Conservation (phyloP, 139 green algal genomes). For the Spirogloea muscicola region DNA sequence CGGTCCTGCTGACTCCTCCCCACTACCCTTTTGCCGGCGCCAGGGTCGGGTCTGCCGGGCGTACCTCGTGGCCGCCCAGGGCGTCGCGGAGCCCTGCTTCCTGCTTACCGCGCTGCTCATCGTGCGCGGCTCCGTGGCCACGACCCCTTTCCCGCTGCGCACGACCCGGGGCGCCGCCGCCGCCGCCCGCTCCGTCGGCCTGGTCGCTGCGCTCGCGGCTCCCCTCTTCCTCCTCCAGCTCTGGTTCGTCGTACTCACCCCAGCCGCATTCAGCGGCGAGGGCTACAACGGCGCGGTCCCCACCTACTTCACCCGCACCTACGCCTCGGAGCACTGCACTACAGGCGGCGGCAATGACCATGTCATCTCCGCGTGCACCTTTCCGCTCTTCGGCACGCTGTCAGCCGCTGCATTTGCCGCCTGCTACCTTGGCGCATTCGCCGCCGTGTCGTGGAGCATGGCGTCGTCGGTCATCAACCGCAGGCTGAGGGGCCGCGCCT, state of each 20-base stretch:
- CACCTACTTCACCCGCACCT: background rate
- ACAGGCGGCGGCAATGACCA: background rate
- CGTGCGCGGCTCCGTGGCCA: background rate
- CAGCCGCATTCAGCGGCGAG: background rate
- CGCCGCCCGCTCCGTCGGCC: background rate
- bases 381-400: background rate
- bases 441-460: background rate
- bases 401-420: background rate
- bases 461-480: background rate
- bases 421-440: background rate
- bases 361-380: background rate
- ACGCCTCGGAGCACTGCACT: background rate
- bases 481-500: background rate
- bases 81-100: background rate
- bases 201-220: background rate
- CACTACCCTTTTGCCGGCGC: too few species aligned
- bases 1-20: too few species aligned
- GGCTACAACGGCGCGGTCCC: background rate
- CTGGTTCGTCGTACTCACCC: background rate
- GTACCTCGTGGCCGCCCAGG: too few species aligned
- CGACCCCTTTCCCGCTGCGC: background rate
- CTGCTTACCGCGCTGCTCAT: background rate
- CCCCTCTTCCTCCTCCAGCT: background rate
- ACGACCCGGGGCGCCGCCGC: background rate
- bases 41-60: too few species aligned